These are phyloP conservation scores for Coriolopsis trogii DNA, from an alignment of 1,284 basidiomycete species.

Conservation along the genomic window DNA sequence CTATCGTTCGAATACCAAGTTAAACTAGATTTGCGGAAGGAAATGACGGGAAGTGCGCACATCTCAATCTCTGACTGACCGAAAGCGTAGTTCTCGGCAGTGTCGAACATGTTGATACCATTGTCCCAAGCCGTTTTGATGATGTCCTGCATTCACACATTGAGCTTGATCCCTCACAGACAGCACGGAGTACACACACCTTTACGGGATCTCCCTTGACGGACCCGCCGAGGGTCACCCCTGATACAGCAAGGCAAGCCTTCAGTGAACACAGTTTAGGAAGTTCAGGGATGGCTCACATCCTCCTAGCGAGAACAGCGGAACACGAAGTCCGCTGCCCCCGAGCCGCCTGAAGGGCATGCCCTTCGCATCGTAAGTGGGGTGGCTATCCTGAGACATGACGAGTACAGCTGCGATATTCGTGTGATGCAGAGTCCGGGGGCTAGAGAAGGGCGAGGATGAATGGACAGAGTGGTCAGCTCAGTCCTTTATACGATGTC, in stretches of 20 bases:
- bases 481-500: too few relatives aligned
- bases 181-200: constrained; percentile 33
- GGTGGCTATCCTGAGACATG: constrained; percentile 10
- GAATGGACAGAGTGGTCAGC: too few relatives aligned
- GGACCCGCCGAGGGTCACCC: constrained; percentile 68
- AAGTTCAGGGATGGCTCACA: constrained; percentile 42
- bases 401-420: background rate
- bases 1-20: constrained; percentile 36
- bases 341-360: constrained; percentile 81
- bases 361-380: constrained; percentile 56
- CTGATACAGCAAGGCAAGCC: constrained; percentile 35
- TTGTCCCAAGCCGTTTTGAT: constrained; percentile 67
- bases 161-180: background rate
- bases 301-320: constrained; percentile 79
- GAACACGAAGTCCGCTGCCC: constrained; percentile 73
- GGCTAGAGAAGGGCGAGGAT: background rate
- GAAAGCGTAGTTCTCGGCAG: constrained; percentile 66
- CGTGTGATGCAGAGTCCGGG: background rate
- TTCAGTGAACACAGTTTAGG: background rate
- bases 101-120: constrained; percentile 74
- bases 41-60: constrained; percentile 39
- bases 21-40: too few relatives aligned
- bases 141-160: constrained; percentile 48
- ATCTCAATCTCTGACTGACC: constrained; percentile 76
- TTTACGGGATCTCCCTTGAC: constrained; percentile 74